Conservation (phyloP, 371 early-diverging fungal species). For the Lichtheimia hyalospora region DNA sequence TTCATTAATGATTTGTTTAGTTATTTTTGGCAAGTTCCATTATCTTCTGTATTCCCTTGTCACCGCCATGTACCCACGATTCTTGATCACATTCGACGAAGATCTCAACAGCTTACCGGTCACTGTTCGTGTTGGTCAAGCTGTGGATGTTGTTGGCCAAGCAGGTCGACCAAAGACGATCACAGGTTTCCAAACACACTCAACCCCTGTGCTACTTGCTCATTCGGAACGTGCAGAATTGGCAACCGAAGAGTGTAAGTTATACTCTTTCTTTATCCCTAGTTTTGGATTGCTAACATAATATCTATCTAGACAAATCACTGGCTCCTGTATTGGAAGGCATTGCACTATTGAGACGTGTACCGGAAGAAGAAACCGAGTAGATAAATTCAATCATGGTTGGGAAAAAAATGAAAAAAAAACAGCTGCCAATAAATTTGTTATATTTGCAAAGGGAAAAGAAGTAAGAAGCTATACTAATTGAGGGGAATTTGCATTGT, state of each 20-base stretch:
- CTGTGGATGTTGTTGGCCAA: constrained; percentile 99
- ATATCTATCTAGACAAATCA: constrained; percentile 54
- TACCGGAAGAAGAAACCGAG: not conserved
- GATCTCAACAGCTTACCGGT: constrained; percentile 75
- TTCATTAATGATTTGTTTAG: constrained; percentile 25
- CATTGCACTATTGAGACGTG: constrained; percentile 81
- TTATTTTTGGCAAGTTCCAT: constrained; percentile 85
- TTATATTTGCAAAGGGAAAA: no score
- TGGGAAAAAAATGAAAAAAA: no score
- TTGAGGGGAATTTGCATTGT: no score
- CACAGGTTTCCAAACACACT: constrained; percentile 98
- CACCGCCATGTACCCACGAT: constrained; percentile 95
- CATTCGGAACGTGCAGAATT: constrained; percentile 97
- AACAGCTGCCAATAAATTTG: no score
- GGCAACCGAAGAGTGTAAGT: constrained; percentile 92
- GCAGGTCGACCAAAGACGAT: constrained; percentile 99
- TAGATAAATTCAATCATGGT: no score
- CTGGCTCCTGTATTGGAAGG: constrained; percentile 89
- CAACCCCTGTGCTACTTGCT: constrained; percentile 96
- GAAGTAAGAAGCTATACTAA: no score
- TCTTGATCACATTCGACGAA: constrained; percentile 94
- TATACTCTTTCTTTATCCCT: no score
- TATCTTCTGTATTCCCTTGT: constrained; percentile 93
- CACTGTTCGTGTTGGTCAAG: constrained; percentile 97
- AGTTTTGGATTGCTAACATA: not conserved